Percentiles rank a stretch among this genome's conserved stretches.
These are phyloP conservation scores for Aphanoascus verrucosus DNA, from an alignment of 2,329 filamentous ascomycete species.

Conservation along the genomic window DNA sequence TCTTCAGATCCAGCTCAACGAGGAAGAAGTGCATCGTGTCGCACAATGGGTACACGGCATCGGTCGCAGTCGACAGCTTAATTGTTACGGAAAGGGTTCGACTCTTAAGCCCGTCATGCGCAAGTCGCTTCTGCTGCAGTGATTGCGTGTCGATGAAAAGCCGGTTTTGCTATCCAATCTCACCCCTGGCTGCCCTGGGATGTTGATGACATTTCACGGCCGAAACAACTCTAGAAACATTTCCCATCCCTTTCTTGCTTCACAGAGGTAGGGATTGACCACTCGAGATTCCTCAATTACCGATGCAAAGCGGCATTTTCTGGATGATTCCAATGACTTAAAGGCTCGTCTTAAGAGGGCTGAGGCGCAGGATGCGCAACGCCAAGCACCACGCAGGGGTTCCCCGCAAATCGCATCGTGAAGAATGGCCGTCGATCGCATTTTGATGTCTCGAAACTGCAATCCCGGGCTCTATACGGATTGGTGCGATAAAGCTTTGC, in stretches of 20 bases:
- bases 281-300: not conserved
- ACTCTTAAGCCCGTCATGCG: no score
- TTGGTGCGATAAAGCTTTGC: not conserved
- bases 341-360: not conserved
- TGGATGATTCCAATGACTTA: not conserved
- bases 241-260: not conserved
- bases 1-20: no score
- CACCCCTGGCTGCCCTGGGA: no score
- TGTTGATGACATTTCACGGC: no score
- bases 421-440: conserved; percentile 1
- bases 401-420: not conserved
- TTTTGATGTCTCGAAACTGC: not conserved
- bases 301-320: conserved; percentile 2
- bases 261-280: not conserved
- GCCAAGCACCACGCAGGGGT: not conserved
- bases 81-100: no score
- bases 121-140: no score
- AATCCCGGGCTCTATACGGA: conserved; percentile 1
- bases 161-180: no score
- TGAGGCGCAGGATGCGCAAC: not conserved
- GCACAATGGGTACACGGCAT: no score
- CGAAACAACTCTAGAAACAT: not conserved
- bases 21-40: no score
- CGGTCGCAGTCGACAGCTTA: no score
- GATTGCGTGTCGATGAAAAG: no score